Conservation (phyloP, 1,284 basidiomycete species). For the Agaricales sp. region DNA sequence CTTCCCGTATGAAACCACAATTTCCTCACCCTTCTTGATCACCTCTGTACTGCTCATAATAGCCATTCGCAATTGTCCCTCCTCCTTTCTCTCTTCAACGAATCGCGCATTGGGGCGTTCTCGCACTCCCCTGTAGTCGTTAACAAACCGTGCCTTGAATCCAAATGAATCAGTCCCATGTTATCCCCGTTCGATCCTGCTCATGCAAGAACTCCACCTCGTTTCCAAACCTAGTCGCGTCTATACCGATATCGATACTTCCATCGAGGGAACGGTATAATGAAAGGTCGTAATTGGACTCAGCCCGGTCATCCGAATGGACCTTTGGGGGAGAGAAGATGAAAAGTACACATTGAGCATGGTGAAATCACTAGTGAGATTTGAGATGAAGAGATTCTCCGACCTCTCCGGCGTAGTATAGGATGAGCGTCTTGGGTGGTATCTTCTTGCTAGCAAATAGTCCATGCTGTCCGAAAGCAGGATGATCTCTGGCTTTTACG, state of each 20-base stretch:
- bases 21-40: constrained; percentile 77
- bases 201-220: too few relatives aligned
- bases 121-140: constrained; percentile 75
- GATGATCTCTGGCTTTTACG: constrained; percentile 43
- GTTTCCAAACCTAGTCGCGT: constrained; percentile 71
- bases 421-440: constrained; percentile 49
- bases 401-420: constrained; percentile 62
- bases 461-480: constrained; percentile 75
- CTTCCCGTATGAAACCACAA: constrained; percentile 89
- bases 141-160: constrained; percentile 66
- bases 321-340: too few relatives aligned
- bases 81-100: constrained; percentile 39
- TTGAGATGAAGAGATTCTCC: constrained; percentile 5
- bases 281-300: constrained; percentile 82
- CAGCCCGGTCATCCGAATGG: constrained; percentile 61
- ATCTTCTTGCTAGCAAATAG: constrained; percentile 74
- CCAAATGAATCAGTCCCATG: background rate
- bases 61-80: constrained; percentile 70
- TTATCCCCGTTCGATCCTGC: too few relatives aligned
- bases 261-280: constrained; percentile 45
- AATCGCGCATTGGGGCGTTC: constrained; percentile 69
- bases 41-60: constrained; percentile 53
- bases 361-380: too few relatives aligned
- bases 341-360: too few relatives aligned
- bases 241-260: constrained; percentile 53